Evolutionary conservation across 2,329 filamentous ascomycete species (phyloP), one percentile per base, ranked within the genome.

Genomic region (Nectriaceae sp.): DNA sequence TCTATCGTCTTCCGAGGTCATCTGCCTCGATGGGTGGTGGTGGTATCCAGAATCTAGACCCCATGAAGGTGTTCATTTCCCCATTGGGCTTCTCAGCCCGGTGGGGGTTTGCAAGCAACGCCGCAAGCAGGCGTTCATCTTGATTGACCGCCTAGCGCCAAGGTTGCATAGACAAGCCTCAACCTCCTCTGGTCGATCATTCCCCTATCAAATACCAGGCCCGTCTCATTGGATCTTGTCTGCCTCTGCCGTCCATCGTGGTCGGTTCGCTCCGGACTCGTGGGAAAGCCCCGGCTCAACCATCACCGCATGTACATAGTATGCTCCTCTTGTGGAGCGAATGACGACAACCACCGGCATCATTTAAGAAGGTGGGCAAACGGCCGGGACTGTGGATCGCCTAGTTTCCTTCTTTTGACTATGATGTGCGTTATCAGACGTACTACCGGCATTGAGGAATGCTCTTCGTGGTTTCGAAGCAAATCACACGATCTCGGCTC

Each of bases 201-300:
- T 39, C 37, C n/a, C 37, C 19, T 21, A 36, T 36, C 37, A 5
- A 11, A 21, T 20, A 39, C n/a, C 20, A 21, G 8, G 19, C 16
- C 37, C 37, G 19, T 5, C 19, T 21, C 37, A 43, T 43, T 49
- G 46, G 46, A 41, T 44, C 47, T 42, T 31, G 22, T 21, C 39
- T 31, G 2, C 18, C 19, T 49, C 43, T 49, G 41, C 40, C 36
- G 13, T 36, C 45, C 47, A 20, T 36, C 21, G 43, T 42, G 40
- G 42, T 44, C 40, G 29, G 42, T 46, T 52, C 46, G 21, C 21
- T 35, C 39, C 18, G 40, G 24, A 42, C 20, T 40, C 24, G 13
- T 13, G 24, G 24, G 6, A 29, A 29, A 10, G 33, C 33, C 33
- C 33, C 33, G 13, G 24, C 24, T 13, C 6, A 6, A 29, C 24